These are phyloP conservation scores for Globisporangium paddicum DNA, from an alignment of 352 stramenopile genomes.

Conservation along the genomic window DNA sequence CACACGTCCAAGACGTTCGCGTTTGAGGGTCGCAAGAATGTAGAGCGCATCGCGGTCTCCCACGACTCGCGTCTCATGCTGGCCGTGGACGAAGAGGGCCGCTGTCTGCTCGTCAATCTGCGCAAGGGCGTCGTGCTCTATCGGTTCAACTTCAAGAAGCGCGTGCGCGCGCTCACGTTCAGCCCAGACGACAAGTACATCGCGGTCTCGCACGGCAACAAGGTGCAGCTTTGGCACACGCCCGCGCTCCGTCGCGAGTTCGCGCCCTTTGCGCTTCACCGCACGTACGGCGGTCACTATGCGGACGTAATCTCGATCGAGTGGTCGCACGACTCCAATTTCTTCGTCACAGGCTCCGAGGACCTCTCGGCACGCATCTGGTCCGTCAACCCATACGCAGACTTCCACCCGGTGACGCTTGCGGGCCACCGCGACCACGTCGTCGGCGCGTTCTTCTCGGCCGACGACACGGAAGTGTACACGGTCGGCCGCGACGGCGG, in stretches of 20 bases:
- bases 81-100: constrained; percentile 88
- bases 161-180: constrained; percentile 82
- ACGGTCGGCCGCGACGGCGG: constrained; percentile 85
- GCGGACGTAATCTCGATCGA: constrained; percentile 83
- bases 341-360: constrained; percentile 87
- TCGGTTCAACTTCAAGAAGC: constrained; percentile 93
- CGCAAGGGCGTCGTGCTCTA: constrained; percentile 88
- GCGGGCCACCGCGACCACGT: constrained; percentile 87
- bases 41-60: constrained; percentile 83
- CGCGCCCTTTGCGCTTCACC: constrained; percentile 86
- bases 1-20: constrained; percentile 87
- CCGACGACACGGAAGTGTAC: constrained; percentile 77
- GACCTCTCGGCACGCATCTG: constrained; percentile 88
- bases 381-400: constrained; percentile 60
- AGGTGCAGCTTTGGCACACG: constrained; percentile 90
- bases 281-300: constrained; percentile 87
- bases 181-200: constrained; percentile 88
- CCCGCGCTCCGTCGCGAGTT: constrained; percentile 87
- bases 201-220: constrained; percentile 86
- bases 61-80: constrained; percentile 87
- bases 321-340: constrained; percentile 87
- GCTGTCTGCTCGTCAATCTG: constrained; percentile 89
- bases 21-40: constrained; percentile 91
- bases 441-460: constrained; percentile 83
- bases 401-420: constrained; percentile 85